Percentiles rank a stretch among this genome's conserved stretches.
Conservation (phyloP, 768 basidiomycete species). For the Pulveroboletus sp. region DNA sequence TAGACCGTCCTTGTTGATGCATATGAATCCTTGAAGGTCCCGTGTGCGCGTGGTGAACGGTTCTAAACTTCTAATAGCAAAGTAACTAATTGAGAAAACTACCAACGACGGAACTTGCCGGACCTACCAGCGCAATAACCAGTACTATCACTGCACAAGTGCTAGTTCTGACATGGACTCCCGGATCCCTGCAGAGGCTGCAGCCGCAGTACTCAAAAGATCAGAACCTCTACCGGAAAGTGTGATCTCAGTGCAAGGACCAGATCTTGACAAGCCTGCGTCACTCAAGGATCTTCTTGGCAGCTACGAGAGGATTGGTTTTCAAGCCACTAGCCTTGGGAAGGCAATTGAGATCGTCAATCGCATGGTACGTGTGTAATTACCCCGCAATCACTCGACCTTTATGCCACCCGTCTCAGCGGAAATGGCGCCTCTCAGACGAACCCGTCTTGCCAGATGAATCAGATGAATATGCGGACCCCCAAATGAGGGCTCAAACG, state of each 20-base stretch:
- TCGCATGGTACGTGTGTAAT: constrained; percentile 66
- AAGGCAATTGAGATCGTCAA: constrained; percentile 89
- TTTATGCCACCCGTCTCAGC: constrained; percentile 39
- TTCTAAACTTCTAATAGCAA: neutral
- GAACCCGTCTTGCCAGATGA: constrained; percentile 74
- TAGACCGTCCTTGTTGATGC: constrained; percentile 13
- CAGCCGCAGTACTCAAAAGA: constrained; percentile 73
- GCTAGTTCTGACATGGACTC: constrained; percentile 8
- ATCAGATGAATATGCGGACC: constrained; percentile 58
- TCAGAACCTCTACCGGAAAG: constrained; percentile 69
- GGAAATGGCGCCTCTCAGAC: constrained; percentile 86
- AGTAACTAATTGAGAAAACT: neutral
- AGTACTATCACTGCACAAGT: neutral
- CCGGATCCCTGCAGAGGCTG: constrained; percentile 53
- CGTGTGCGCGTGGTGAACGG: neutral
- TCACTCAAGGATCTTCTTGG: constrained; percentile 68
- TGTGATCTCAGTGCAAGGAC: constrained; percentile 77
- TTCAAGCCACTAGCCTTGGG: constrained; percentile 93
- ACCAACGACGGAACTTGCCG: constrained; percentile 28
- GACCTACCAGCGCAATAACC: neutral
- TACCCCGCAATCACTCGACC: neutral
- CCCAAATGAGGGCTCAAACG: constrained; percentile 61
- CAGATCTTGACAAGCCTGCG: constrained; percentile 72
- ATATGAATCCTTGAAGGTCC: constrained; percentile 9
- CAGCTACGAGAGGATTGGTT: constrained; percentile 89